Percentiles rank a stretch among this genome's conserved stretches.
Evolutionary conservation across 495 filamentous ascomycete genomes (phyloP).

Genomic region (Penicillium lividum): DNA sequence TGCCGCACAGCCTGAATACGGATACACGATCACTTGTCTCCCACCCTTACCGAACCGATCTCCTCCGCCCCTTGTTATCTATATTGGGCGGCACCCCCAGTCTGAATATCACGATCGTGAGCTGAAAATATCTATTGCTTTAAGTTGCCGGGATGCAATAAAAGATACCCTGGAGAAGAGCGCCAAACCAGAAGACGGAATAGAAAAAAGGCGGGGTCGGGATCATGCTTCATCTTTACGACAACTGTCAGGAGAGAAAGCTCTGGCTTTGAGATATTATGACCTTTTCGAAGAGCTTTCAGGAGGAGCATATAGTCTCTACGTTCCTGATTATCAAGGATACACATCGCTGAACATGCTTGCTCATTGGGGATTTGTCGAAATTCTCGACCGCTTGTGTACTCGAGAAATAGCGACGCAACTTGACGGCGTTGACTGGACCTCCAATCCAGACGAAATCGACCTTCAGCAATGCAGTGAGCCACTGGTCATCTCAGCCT

Average conservation of each 20-base stretch:
- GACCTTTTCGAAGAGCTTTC: conserved; percentile 10
- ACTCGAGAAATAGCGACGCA: conserved; percentile 5
- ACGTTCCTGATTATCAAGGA: background rate
- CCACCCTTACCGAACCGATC: background rate
- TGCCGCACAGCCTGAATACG: conserved; percentile 1
- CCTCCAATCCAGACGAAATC: background rate
- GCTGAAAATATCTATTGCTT: background rate
- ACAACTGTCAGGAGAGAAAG: background rate
- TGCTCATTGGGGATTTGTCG: conserved; percentile 7
- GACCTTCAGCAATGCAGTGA: background rate
- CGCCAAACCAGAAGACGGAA: background rate
- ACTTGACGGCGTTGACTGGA: conserved; percentile 16
- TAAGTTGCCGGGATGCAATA: background rate
- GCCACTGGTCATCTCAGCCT: conserved; percentile 18
- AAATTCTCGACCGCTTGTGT: conserved; percentile 11
- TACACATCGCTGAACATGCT: conserved; percentile 6
- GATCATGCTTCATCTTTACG: background rate
- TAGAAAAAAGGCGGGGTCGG: background rate
- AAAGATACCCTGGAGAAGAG: background rate
- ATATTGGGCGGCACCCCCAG: background rate
- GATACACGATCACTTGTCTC: conserved; percentile 1
- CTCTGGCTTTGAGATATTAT: conserved; percentile 11
- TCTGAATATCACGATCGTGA: background rate
- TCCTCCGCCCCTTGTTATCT: background rate
- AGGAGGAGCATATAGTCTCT: background rate